phyloP scores from a whole-genome alignment of 495 filamentous ascomycete species.

The Penicillium coffeae region DNA sequence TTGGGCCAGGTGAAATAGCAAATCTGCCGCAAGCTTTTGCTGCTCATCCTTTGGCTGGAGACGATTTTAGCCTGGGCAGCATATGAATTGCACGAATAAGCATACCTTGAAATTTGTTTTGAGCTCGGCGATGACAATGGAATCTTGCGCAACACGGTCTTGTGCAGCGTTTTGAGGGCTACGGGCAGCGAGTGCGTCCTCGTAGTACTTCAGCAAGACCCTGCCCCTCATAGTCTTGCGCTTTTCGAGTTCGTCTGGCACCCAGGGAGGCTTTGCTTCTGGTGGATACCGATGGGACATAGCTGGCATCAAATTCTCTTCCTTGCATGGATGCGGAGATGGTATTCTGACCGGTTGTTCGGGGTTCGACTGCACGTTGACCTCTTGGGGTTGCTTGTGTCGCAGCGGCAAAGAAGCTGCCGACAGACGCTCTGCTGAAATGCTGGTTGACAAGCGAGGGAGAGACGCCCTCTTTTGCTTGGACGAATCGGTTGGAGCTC shows the following conservation, averaged over 20 bases:
- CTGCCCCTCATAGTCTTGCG: conserved; percentile 20
- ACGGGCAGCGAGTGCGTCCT: conserved; percentile 55
- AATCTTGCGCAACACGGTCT: conserved; percentile 59
- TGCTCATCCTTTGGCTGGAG: conserved; percentile 34
- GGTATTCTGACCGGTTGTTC: conserved; percentile 9
- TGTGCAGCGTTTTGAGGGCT: conserved; percentile 48
- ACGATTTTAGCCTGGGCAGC: neutral
- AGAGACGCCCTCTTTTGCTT: conserved; percentile 13
- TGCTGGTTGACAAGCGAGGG: conserved; percentile 16
- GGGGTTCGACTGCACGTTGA: conserved; percentile 1
- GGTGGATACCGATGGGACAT: neutral
- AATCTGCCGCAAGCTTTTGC: conserved; percentile 58
- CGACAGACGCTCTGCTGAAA: conserved; percentile 2
- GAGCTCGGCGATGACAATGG: conserved; percentile 73
- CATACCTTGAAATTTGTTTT: conserved; percentile 80
- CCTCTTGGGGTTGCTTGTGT: neutral
- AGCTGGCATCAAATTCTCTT: conserved; percentile 17
- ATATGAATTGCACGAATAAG: conserved; percentile 1
- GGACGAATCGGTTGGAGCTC: conserved; percentile 8
- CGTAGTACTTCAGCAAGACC: conserved; percentile 52
- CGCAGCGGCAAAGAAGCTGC: conserved; percentile 3
- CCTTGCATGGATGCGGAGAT: conserved; percentile 19
- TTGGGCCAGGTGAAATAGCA: conserved; percentile 65
- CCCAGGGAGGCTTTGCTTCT: conserved; percentile 10
- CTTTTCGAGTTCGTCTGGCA: conserved; percentile 13